Evolutionary conservation across 1,284 basidiomycete genomes (phyloP).

Genomic region (Athelia sp.): DNA sequence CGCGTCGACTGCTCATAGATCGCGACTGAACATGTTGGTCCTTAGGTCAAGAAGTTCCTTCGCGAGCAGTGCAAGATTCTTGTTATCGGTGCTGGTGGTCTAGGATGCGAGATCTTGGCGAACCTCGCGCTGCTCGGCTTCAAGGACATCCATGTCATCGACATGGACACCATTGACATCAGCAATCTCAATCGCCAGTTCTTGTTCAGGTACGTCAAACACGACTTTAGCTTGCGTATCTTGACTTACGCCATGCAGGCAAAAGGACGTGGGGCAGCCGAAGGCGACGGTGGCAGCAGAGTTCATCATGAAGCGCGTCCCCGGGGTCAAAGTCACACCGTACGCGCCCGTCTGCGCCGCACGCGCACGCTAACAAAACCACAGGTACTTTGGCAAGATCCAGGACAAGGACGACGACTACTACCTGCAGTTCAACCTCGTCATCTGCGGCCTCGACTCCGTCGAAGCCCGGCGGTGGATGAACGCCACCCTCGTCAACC

Average conservation of each 20-base stretch:
- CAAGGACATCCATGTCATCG: slow-evolving; percentile 98
- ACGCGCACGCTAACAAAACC: slow-evolving; percentile 11
- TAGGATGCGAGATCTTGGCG: slow-evolving; percentile 93
- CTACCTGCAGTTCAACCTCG: slow-evolving; percentile 94
- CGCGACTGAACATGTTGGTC: not conserved
- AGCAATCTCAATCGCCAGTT: slow-evolving; percentile 99
- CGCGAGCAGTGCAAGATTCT: slow-evolving; percentile 85
- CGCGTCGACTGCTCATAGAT: not conserved
- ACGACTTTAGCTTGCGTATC: slow-evolving; percentile 5
- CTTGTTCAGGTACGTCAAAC: slow-evolving; percentile 90
- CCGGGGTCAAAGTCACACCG: slow-evolving; percentile 92
- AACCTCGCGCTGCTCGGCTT: slow-evolving; percentile 94
- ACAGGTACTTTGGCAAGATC: slow-evolving; percentile 93
- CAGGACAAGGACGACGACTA: slow-evolving; percentile 97
- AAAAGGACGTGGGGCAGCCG: slow-evolving; percentile 88
- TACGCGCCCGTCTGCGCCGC: slow-evolving; percentile 23
- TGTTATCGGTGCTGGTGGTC: slow-evolving; percentile 93
- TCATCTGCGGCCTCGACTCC: slow-evolving; percentile 98
- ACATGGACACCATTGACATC: slow-evolving; percentile 99
- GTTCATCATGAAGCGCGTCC: slow-evolving; percentile 93
- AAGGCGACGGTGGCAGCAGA: slow-evolving; percentile 95
- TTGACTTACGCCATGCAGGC: slow-evolving; percentile 40
- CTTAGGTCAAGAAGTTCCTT: slow-evolving; percentile 84
- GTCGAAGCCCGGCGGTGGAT: slow-evolving; percentile 98
- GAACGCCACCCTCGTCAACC: slow-evolving; percentile 93